Evolutionary conservation across 176 grass and related monocot genomes (phyloP), one percentile per base, ranked within the genome.

Genomic region (Oryza punctata): DNA sequence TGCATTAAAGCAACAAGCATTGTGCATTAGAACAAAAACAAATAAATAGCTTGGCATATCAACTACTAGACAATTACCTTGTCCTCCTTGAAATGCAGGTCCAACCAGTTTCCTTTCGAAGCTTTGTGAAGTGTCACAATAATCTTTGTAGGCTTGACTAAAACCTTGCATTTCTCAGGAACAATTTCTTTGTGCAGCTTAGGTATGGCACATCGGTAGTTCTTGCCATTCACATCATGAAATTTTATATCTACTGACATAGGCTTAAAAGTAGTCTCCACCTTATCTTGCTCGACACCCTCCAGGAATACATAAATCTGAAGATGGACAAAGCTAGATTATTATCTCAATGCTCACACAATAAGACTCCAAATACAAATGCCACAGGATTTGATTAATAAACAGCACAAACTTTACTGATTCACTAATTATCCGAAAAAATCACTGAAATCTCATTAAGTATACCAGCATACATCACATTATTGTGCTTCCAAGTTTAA

Each of bases 111-210:
- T 38, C 96, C 87, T 76, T 93, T 90, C 15, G 89, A 98, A 88
- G 75, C 90, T 87, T 98, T 98, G 69, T 24, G 72, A 0, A 98
- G 84, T 32, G 89, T 95, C 25, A 98, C 30, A 78, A 89, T 47
- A 72, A 93, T 85, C 70, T 75, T 98, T 44, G 85, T 88, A n/a
- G 96, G 91, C 80, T 98, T 95, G 66, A 98, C 93, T 66, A 93
- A 54, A 75, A 92, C 27, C 82, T 93, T 98, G 67, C 73, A 91
- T 89, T 98, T 95, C 68, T 93, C 91, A 67, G 96, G 87, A 85
- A 91, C 85, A 82, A 95, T 93, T 85, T 94, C 87, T 78, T 98
- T 98, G 83, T 90, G 91, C 47, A 98, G 79, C 76, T 94, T 98
- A 33, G 89, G 85, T 84, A 95, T 89, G 32, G 76, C 79, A 86